Percentiles rank a stretch among this genome's conserved stretches.
Conservation (phyloP, 2,329 filamentous ascomycete species). For the Anthostomella pinea region DNA sequence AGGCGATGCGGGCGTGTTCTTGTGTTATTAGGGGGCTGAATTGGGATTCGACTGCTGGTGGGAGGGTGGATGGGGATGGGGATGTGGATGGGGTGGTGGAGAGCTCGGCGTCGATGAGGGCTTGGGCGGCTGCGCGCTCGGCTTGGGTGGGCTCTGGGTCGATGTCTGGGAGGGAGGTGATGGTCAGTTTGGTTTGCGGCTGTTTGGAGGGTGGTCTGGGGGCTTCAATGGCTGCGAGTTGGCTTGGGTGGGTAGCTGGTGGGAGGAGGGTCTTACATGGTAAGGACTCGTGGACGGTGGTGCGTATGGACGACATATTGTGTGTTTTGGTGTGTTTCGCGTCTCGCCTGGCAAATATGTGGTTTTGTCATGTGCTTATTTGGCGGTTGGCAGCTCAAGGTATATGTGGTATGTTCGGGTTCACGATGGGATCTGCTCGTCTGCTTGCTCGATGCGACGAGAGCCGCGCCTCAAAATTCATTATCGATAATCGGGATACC, state of each 20-base stretch:
- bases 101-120: conserved; percentile 68
- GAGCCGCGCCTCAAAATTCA: conserved; percentile 6
- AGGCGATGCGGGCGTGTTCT: conserved; percentile 65
- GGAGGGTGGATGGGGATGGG: conserved; percentile 55
- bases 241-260: neutral
- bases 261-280: conserved; percentile 58
- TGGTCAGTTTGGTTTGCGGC: conserved; percentile 20
- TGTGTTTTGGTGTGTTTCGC: conserved; percentile 17
- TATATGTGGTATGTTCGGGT: conserved; percentile 1
- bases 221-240: no score
- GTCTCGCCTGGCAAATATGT: conserved; percentile 1
- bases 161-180: conserved; percentile 60
- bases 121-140: conserved; percentile 63
- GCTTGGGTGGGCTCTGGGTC: conserved; percentile 66
- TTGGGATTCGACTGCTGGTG: conserved; percentile 46
- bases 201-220: no score
- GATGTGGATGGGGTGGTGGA: conserved; percentile 43
- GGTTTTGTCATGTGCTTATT: neutral
- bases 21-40: conserved; percentile 65
- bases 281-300: conserved; percentile 73
- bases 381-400: neutral
- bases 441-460: neutral
- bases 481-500: conserved; percentile 10
- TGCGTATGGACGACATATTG: conserved; percentile 61
- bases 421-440: no score